Conservation (phyloP, 176 grass and related monocot genomes). For the Triticum dicoccoides region DNA sequence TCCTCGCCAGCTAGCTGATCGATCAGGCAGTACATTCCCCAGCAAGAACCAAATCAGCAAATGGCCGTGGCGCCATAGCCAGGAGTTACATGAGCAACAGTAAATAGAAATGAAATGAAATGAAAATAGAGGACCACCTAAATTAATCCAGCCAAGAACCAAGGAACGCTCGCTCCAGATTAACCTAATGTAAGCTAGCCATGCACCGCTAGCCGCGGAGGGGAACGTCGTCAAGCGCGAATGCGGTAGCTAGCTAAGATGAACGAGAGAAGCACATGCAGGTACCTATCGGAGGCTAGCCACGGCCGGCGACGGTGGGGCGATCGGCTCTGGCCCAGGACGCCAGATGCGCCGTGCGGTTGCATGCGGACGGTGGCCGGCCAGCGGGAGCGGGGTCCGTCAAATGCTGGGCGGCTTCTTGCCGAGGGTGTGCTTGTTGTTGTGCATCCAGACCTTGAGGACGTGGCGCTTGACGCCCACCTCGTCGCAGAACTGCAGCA, state of each 20-base stretch:
- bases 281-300: slow-evolving; percentile 28
- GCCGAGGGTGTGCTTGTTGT: slow-evolving; percentile 93
- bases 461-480: slow-evolving; percentile 79
- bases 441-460: slow-evolving; percentile 99
- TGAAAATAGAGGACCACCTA: slow-evolving; percentile 15
- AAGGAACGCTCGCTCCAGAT: slow-evolving; percentile 30
- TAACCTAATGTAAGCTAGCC: slow-evolving; percentile 30
- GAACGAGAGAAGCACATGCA: slow-evolving; percentile 4
- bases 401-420: slow-evolving; percentile 55
- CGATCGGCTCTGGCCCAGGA: background rate
- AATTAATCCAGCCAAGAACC: slow-evolving; percentile 21
- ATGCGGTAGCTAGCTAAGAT: slow-evolving; percentile 1
- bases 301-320: background rate
- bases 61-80: slow-evolving; percentile 30
- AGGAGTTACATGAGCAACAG: slow-evolving; percentile 17
- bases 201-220: background rate
- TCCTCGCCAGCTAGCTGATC: background rate
- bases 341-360: background rate
- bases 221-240: background rate
- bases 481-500: slow-evolving; percentile 90
- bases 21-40: slow-evolving; percentile 29
- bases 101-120: background rate
- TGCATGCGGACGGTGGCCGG: background rate
- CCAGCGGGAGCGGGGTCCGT: background rate
- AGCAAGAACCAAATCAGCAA: slow-evolving; percentile 38